Evolutionary conservation across 768 basidiomycete genomes (phyloP).

Genomic region (Tulasnella sp.): DNA sequence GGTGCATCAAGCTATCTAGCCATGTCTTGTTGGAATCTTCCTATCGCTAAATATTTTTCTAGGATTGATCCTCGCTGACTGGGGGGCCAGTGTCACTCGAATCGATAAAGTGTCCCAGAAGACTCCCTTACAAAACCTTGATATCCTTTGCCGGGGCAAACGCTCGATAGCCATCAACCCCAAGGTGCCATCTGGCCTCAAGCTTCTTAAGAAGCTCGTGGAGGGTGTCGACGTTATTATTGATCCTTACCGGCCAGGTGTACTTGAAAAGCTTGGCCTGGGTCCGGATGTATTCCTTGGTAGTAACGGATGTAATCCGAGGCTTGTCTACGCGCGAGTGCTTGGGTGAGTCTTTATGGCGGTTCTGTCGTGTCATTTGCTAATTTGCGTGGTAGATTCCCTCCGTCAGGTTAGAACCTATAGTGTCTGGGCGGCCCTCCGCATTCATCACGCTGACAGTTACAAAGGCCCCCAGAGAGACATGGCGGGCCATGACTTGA

Average conservation of each 20-base stretch:
- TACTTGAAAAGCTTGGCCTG: conserved; percentile 65
- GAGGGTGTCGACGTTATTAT: conserved; percentile 65
- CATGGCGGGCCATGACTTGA: conserved; percentile 86
- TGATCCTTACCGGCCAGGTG: conserved; percentile 76
- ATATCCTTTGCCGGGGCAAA: conserved; percentile 60
- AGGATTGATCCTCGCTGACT: conserved; percentile 62
- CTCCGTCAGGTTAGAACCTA: not conserved
- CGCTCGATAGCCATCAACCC: conserved; percentile 62
- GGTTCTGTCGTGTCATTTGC: conserved; percentile 8
- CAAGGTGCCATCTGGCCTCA: conserved; percentile 49
- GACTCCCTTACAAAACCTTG: conserved; percentile 28
- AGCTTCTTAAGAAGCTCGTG: conserved; percentile 47
- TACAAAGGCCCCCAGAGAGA: conserved; percentile 51
- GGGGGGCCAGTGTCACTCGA: conserved; percentile 66
- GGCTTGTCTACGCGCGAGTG: conserved; percentile 62
- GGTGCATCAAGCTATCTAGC: conserved; percentile 26
- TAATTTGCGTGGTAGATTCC: not conserved
- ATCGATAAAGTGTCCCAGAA: conserved; percentile 48
- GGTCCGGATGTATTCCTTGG: conserved; percentile 68
- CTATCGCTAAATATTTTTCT: not conserved
- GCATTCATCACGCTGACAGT: not conserved
- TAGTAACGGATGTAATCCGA: conserved; percentile 45
- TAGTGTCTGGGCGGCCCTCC: no score
- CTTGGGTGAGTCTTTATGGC: conserved; percentile 50
- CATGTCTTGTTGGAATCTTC: no score